phyloP scores from a whole-genome alignment of 306 rosid species.

The Medicago arabica region DNA sequence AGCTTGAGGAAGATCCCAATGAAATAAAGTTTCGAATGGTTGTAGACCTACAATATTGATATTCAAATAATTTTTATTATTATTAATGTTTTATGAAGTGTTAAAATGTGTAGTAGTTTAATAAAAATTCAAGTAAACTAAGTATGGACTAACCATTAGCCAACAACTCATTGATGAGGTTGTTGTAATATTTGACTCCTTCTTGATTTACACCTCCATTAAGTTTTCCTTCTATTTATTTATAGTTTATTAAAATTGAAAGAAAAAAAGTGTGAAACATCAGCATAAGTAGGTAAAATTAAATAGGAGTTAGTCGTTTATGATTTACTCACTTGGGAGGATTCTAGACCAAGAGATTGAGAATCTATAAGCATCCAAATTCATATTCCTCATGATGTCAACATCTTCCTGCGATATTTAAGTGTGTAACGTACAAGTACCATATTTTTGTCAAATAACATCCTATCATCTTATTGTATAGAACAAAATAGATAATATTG shows the following conservation, averaged over 20 bases:
- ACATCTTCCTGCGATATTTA: constrained; percentile 65
- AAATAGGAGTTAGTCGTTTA: neutral
- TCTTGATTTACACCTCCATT: constrained; percentile 61
- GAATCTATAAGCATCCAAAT: constrained; percentile 67
- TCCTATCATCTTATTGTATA: too few species aligned
- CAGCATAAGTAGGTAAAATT: neutral
- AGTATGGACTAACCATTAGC: constrained; percentile 55
- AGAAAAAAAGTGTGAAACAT: neutral
- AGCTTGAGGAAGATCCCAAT: constrained; percentile 76
- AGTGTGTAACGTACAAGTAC: neutral
- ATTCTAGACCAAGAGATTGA: constrained; percentile 78
- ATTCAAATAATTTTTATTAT: neutral
- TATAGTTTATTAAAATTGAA: neutral
- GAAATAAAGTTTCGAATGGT: constrained; percentile 64
- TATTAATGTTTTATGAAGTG: too few species aligned
- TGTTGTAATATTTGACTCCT: constrained; percentile 63
- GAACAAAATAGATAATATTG: too few species aligned
- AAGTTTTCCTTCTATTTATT: constrained; percentile 59
- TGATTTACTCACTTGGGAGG: constrained; percentile 59
- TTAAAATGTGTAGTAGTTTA: neutral
- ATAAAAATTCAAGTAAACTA: neutral
- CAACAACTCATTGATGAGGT: constrained; percentile 60
- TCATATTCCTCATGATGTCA: constrained; percentile 57
- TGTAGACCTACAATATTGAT: constrained; percentile 33
- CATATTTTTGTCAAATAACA: neutral